Evolutionary conservation across 169 alveolate genomes (phyloP).

Genomic region (Neospora caninum): DNA sequence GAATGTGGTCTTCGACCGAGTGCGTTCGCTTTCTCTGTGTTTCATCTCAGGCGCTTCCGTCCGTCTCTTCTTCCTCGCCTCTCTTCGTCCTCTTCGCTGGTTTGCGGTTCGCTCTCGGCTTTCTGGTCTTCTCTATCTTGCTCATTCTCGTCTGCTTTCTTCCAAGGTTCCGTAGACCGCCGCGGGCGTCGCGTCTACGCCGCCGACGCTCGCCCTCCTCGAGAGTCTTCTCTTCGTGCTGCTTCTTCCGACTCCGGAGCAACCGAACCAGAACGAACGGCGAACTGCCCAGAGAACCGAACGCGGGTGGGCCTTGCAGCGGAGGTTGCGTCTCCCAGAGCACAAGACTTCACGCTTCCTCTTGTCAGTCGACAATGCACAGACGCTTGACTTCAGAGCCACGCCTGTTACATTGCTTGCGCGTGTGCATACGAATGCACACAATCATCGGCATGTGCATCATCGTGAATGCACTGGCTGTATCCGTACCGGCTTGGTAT

Average conservation of each 20-base stretch:
- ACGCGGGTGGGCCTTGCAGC: not conserved
- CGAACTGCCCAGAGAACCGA: not conserved
- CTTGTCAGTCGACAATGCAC: not conserved
- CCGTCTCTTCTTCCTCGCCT: not conserved
- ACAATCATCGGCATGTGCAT: too few species aligned
- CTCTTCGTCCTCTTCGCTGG: not conserved
- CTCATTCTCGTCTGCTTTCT: not conserved
- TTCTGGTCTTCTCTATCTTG: not conserved
- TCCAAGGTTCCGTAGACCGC: not conserved
- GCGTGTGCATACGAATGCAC: too few species aligned
- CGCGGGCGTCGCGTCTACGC: not conserved
- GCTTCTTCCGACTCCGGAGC: not conserved
- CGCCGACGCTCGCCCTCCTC: not conserved
- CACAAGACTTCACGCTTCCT: not conserved
- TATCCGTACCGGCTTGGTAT: too few species aligned
- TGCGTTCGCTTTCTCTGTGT: not conserved
- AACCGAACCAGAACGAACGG: not conserved
- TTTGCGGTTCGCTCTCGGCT: not conserved
- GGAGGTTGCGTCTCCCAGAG: not conserved
- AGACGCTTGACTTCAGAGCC: too few species aligned
- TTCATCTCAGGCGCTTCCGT: not conserved
- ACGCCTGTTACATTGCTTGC: too few species aligned
- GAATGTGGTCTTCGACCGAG: too few species aligned
- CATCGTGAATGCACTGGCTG: too few species aligned
- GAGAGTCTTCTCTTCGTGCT: not conserved